Percentiles rank a stretch among this genome's conserved stretches.
Evolutionary conservation across 257 asterid genomes (phyloP).

Genomic region (Osmanthus fragrans): DNA sequence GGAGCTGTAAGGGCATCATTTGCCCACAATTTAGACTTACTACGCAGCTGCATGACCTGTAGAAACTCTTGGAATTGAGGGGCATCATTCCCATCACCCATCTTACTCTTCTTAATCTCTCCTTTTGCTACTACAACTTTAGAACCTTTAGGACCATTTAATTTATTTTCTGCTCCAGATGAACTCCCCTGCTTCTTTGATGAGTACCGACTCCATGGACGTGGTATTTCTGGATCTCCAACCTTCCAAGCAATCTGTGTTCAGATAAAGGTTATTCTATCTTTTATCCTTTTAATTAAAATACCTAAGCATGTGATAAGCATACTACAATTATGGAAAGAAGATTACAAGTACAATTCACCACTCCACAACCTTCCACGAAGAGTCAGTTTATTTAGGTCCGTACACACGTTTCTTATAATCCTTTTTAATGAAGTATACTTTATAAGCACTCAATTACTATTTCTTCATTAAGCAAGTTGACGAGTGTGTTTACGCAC

Average conservation of each 20-base stretch:
- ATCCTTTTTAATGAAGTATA: not conserved
- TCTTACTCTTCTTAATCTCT: conserved; percentile 43
- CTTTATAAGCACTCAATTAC: not conserved
- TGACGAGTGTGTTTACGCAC: too few species aligned
- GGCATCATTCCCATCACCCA: conserved; percentile 53
- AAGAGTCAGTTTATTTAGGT: conserved; percentile 5
- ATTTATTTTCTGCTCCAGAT: conserved; percentile 42
- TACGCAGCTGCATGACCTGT: conserved; percentile 77
- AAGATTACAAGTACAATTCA: conserved; percentile 6
- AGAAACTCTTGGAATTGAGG: conserved; percentile 83
- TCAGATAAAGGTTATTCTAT: conserved; percentile 30
- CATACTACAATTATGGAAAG: conserved; percentile 2
- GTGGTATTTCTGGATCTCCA: conserved; percentile 84
- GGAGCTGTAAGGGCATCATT: conserved; percentile 68
- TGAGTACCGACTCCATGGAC: conserved; percentile 94
- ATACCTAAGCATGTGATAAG: conserved; percentile 8
- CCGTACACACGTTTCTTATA: not conserved
- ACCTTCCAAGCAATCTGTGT: conserved; percentile 84
- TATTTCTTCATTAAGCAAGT: not conserved
- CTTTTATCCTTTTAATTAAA: not conserved
- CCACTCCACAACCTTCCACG: not conserved
- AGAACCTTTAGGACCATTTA: conserved; percentile 31
- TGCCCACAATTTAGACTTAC: conserved; percentile 90
- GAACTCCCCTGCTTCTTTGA: conserved; percentile 49
- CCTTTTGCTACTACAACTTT: conserved; percentile 33